These are phyloP conservation scores for Pelargonium fulgidum DNA, from an alignment of 441 rosid species.

Conservation along the genomic window DNA sequence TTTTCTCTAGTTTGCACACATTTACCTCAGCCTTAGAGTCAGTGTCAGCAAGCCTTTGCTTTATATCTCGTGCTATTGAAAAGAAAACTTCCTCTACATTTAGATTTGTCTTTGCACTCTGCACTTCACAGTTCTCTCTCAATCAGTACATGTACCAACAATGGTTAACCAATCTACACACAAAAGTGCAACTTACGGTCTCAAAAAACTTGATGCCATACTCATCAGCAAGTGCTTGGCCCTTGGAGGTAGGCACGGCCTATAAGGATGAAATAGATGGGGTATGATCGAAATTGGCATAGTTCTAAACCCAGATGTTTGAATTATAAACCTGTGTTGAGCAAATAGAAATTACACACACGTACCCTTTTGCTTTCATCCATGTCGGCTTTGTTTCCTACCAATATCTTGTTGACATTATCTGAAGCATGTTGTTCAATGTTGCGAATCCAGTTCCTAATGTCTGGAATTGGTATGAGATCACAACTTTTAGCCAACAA, in stretches of 20 bases:
- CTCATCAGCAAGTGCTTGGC: constrained; percentile 92
- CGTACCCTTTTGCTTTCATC: constrained; percentile 82
- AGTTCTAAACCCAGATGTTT: too few relatives aligned
- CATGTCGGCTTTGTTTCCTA: constrained; percentile 91
- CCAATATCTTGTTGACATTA: constrained; percentile 77
- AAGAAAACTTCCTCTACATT: constrained; percentile 92
- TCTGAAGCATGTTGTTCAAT: constrained; percentile 88
- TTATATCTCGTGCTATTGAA: constrained; percentile 74
- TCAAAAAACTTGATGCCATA: constrained; percentile 86
- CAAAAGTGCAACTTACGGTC: constrained; percentile 41
- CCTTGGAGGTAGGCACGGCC: constrained; percentile 82
- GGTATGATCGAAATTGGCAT: too few relatives aligned
- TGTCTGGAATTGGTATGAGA: constrained; percentile 37
- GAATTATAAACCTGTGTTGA: background rate
- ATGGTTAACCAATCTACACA: constrained; percentile 14
- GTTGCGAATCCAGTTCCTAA: constrained; percentile 81
- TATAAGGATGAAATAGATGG: constrained; percentile 16
- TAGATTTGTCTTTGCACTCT: constrained; percentile 52
- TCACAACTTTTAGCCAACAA: constrained; percentile 5
- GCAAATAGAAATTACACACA: background rate
- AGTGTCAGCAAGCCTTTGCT: constrained; percentile 49
- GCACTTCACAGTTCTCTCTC: background rate
- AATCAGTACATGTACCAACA: constrained; percentile 8
- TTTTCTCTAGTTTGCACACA: background rate
- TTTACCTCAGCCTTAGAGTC: constrained; percentile 5